Percentiles rank a stretch among this genome's conserved stretches.
phyloP scores from a whole-genome alignment of 805 yeast species.

The Middelhovenomyces tepae region DNA sequence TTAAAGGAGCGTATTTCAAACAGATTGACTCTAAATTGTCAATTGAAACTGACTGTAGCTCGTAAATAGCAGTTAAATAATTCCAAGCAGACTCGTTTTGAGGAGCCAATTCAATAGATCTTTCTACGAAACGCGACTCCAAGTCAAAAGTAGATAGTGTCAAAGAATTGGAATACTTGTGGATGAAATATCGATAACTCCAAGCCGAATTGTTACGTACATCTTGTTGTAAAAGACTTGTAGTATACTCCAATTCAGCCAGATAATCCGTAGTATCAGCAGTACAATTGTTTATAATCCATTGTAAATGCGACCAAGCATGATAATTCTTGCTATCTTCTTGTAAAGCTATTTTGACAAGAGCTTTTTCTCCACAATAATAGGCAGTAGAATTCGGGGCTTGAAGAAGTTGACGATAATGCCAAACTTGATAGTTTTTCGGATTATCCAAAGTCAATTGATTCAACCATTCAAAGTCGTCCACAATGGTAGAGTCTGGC shows the following conservation, averaged over 20 bases:
- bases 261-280: constrained; percentile 8
- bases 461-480: constrained; percentile 75
- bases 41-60: constrained; percentile 21
- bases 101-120: constrained; percentile 51
- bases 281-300: constrained; percentile 50
- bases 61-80: constrained; percentile 56
- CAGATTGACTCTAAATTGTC: constrained; percentile 40
- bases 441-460: constrained; percentile 63
- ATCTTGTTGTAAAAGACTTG: constrained; percentile 46
- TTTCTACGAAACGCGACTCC: constrained; percentile 49
- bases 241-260: constrained; percentile 46
- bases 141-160: constrained; percentile 20
- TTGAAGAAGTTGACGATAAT: constrained; percentile 67
- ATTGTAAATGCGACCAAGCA: constrained; percentile 88
- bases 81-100: constrained; percentile 85
- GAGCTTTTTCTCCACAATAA: constrained; percentile 49
- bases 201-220: constrained; percentile 88
- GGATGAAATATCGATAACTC: constrained; percentile 70
- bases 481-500: constrained; percentile 18
- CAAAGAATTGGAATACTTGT: constrained; percentile 17
- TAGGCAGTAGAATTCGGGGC: constrained; percentile 22
- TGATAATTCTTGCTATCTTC: constrained; percentile 89
- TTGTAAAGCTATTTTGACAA: constrained; percentile 57
- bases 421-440: constrained; percentile 97
- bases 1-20: constrained; percentile 30